A percentile compares a stretch with the other conserved stretches of the same genome.
Conservation (phyloP, 164 flowering plant species). For the Buxus sempervirens region DNA sequence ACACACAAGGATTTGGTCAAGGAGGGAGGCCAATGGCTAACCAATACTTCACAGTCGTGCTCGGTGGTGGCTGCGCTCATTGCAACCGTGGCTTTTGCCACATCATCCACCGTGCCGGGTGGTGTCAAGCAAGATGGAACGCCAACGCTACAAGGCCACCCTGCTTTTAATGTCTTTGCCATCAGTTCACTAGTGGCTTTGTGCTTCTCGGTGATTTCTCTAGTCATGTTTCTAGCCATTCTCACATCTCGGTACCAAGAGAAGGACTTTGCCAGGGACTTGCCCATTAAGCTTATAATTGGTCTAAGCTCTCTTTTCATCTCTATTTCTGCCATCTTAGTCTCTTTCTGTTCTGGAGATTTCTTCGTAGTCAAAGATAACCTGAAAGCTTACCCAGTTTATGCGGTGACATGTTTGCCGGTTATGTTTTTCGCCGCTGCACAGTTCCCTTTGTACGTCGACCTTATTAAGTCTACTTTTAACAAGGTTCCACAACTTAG, state of each 20-base stretch:
- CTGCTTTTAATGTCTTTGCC: conserved; percentile 19
- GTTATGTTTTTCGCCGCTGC: neutral
- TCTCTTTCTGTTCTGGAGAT: conserved; percentile 24
- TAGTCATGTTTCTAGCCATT: conserved; percentile 23
- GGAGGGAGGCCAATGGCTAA: conserved; percentile 19
- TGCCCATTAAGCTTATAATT: conserved; percentile 22
- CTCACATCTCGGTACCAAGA: conserved; percentile 21
- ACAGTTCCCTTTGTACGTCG: conserved; percentile 3
- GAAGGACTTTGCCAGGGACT: conserved; percentile 9
- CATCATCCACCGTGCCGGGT: conserved; percentile 23
- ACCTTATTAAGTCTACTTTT: neutral
- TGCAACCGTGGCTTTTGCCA: conserved; percentile 29
- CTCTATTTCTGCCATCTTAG: conserved; percentile 22
- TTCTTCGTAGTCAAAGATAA: conserved; percentile 2
- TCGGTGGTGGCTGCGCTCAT: conserved; percentile 28
- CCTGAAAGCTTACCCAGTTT: neutral
- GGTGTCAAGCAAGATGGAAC: conserved; percentile 18
- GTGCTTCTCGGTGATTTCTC: conserved; percentile 23
- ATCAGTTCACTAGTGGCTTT: conserved; percentile 23
- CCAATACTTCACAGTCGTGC: conserved; percentile 24
- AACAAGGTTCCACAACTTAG: neutral
- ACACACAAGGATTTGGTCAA: conserved; percentile 8
- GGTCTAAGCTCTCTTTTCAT: conserved; percentile 24
- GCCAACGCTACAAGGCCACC: conserved; percentile 8
- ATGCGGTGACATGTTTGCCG: neutral